Base-by-base conservation (phyloP, 2,329 filamentous ascomycete genomes). In the Hypoxylon sp. region DNA sequence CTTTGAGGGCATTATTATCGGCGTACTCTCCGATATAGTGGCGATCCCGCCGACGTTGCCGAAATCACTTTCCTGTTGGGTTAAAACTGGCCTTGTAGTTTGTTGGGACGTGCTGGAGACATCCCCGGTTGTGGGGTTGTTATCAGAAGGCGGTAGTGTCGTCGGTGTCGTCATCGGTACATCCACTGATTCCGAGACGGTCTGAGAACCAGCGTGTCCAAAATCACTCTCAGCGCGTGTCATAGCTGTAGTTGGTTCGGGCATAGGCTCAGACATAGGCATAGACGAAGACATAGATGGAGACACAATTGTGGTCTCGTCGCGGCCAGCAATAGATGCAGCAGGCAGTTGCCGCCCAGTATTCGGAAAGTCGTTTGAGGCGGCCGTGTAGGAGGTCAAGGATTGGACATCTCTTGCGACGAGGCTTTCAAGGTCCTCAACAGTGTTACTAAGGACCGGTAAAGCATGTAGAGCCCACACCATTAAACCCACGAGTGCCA, bases 381-480 rank as follows among this genome's bases (percentile, higher is more conserved):
- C 2, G 19, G 23, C 25, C 5, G 38, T 48, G 19, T 50, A 55
- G n/a, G 51, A 30, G 11, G 14, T 10, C 5, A 25, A 5, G 13
- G 30, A 5, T 17, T 43, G 48, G 14, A 50, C 19, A 13, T 69
- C 66, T 32, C 66, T 63, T 17, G n/a, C 30, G 23, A 45, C 36
- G 21, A 68, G 48, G 19, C 28, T 38, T 10, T 65, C 17, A n/a
- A 66, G 17, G 19, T 63, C 41, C 5, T 63, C 41, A 11, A 63
- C 13, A 2, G 61, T 41, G 21, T 57, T 63, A 43, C 68, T 51
- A 13, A 64, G 53, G 5, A 68, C 64, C 2, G 70, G 70, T n/a
- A 72, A 55, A 41, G 21, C 59, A 10, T 69, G 66, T 14, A 72
- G 53, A 58, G 63, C 69, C 58, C 67, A 73, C 2, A 32, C 62